Conservation (phyloP, 73 alveolate species). For the Effrenium voratum region DNA sequence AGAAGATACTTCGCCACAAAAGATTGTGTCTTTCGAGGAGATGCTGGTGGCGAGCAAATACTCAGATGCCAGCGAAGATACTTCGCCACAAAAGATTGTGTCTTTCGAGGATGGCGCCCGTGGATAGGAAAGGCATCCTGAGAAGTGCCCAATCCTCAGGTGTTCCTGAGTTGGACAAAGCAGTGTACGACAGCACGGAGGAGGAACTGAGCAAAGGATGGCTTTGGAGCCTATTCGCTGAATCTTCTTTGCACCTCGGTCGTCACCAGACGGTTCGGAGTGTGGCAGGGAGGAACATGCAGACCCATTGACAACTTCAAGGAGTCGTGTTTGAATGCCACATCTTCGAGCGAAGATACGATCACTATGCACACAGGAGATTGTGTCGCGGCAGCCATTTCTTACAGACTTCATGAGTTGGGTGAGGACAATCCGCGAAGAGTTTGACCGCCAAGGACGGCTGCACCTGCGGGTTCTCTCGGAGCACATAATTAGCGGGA, state of each 20-base stretch:
- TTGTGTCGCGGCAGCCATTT: background rate
- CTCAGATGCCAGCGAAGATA: background rate
- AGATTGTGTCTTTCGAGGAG: background rate
- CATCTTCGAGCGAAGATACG: background rate
- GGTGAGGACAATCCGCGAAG: no score
- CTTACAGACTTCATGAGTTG: background rate
- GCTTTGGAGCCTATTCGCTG: background rate
- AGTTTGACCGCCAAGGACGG: background rate
- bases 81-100: background rate
- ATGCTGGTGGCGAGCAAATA: background rate
- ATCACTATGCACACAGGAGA: background rate
- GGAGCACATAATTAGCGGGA: background rate
- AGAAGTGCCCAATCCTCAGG: background rate
- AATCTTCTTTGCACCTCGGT: background rate
- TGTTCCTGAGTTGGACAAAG: background rate
- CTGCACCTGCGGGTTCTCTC: background rate
- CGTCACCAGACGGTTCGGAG: background rate
- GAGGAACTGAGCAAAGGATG: background rate
- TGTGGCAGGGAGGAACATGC: background rate
- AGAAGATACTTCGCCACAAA: background rate
- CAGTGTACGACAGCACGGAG: background rate
- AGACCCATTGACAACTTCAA: background rate
- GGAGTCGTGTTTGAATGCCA: background rate
- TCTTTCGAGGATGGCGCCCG: background rate
- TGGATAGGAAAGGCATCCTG: background rate